Conservation (phyloP, 2,329 filamentous ascomycete genomes). For the Neospermospora avenae region DNA sequence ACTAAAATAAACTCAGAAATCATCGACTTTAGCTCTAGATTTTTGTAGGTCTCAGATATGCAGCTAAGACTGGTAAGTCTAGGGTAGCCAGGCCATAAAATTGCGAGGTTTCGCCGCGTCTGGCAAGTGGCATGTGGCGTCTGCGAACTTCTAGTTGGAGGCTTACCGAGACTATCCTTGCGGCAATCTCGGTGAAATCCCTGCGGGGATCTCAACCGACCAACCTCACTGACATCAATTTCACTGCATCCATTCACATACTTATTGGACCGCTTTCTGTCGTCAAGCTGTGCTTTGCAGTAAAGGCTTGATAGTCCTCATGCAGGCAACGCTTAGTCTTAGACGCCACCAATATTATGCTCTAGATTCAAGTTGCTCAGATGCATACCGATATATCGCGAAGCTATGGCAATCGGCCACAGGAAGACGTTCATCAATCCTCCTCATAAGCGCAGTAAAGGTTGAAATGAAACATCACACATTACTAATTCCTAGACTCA, state of each 20-base stretch:
- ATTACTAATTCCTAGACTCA: no score
- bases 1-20: neutral
- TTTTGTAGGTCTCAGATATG: neutral
- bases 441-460: no score
- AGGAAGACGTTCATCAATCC: no score
- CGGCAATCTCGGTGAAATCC: neutral
- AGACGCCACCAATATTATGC: no score
- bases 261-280: neutral
- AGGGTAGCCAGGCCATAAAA: neutral
- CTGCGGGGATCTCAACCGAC: neutral
- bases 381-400: no score
- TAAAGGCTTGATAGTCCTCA: neutral
- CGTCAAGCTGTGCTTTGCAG: neutral
- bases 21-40: neutral
- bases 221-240: neutral
- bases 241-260: neutral
- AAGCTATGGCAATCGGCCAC: no score
- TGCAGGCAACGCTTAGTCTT: neutral
- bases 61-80: neutral
- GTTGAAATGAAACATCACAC: no score
- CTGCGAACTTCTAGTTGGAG: neutral
- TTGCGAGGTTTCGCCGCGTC: neutral
- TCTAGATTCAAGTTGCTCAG: no score
- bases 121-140: neutral
- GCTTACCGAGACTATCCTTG: neutral